These are phyloP conservation scores for Lachancea thermotolerans DNA, from an alignment of 805 yeast species.

Conservation along the genomic window DNA sequence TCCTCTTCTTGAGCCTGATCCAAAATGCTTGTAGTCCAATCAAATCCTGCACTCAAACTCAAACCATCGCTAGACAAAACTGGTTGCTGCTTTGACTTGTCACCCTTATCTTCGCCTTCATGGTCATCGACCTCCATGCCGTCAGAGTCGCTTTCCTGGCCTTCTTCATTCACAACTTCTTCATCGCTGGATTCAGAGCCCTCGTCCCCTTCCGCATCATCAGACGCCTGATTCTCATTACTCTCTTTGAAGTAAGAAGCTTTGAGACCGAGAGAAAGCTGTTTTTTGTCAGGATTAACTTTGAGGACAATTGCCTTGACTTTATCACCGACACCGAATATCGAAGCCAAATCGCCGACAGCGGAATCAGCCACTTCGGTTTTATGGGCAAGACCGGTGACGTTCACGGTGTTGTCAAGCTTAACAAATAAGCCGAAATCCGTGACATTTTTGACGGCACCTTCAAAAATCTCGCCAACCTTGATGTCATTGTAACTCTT, in stretches of 20 bases:
- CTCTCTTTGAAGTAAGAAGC: slow-evolving; percentile 69
- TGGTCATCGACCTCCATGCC: slow-evolving; percentile 26
- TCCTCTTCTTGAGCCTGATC: slow-evolving; percentile 67
- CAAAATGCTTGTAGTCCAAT: slow-evolving; percentile 89
- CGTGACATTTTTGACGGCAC: slow-evolving; percentile 66
- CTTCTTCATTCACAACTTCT: slow-evolving; percentile 15
- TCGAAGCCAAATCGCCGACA: slow-evolving; percentile 47
- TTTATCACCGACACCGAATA: slow-evolving; percentile 84
- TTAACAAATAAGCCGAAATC: slow-evolving; percentile 90
- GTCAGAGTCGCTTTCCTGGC: slow-evolving; percentile 19
- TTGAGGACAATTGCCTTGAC: slow-evolving; percentile 78
- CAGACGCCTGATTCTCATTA: slow-evolving; percentile 11
- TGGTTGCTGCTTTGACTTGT: slow-evolving; percentile 27
- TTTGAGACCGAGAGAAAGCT: slow-evolving; percentile 85
- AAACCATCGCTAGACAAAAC: slow-evolving; percentile 45
- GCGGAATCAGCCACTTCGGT: slow-evolving; percentile 73
- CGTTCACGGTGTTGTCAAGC: slow-evolving; percentile 63
- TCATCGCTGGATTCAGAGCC: slow-evolving; percentile 13
- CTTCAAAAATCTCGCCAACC: slow-evolving; percentile 68
- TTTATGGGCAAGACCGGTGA: slow-evolving; percentile 83
- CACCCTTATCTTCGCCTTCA: slow-evolving; percentile 28
- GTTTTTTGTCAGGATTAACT: slow-evolving; percentile 58
- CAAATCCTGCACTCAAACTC: slow-evolving; percentile 74
- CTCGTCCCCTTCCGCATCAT: neutral
- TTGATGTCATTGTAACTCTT: slow-evolving; percentile 62